Base-by-base conservation (phyloP, 331 rosid genomes). In the Quercus lobata region DNA sequence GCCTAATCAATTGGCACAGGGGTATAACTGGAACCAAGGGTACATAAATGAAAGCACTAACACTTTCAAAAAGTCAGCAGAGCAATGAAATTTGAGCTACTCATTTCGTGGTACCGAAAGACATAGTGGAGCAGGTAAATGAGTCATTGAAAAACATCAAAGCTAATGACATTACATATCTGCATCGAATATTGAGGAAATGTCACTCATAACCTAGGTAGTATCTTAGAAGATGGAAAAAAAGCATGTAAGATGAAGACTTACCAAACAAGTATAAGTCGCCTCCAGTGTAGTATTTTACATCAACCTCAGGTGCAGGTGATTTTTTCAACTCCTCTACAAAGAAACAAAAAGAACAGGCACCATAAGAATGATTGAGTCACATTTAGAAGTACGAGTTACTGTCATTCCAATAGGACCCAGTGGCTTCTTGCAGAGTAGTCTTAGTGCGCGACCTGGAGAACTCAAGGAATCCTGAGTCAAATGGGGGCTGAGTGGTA, bases 241-340 rank as follows among this genome's bases (percentile, higher is more conserved):
- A 9, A 21, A 66, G 34, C 77, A 30, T 30, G 41, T 62, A 78
- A 68, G 77, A 66, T 65, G 78, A 73, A 32, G 37, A 73, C 92
- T 82, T 84, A 93, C 99, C 99, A 80, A 95, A 95, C 80, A 95
- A 81, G 86, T 93, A 95, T 78, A 95, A 73, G 90, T 95, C 99
- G 44, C 88, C 86, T 70, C 94, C 92, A 22, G 93, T 95, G 81
- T 95, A 95, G 89, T 95, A 93, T 78, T 95, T 88, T 77, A 95
- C 98, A 74, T 97, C 99, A 79, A 95, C 90, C 86, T 87, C 92
- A 61, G 98, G 89, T 44, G 98, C 92, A 15, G 99, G 97, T 92
- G 83, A 71, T 24, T 79, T 91, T 83, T 93, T 89, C 91, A 96
- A 84, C 74, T 90, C 94, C 84, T 89, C 98, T 96, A 32, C 66